phyloP scores from a whole-genome alignment of 2,329 filamentous ascomycete species.

The Calonectria pteridis region DNA sequence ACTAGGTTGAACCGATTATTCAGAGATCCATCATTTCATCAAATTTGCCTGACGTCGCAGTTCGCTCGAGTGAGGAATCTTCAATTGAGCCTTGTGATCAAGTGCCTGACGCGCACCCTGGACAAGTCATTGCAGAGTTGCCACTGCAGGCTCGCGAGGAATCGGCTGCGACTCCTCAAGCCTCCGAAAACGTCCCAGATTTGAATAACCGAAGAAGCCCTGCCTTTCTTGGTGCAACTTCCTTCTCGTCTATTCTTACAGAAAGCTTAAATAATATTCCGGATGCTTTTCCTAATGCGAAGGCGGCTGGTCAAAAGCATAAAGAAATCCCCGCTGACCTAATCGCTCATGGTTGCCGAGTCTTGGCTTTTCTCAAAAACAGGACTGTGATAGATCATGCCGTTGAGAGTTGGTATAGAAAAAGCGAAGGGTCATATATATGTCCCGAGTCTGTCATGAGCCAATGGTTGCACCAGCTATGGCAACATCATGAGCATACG shows the following conservation, averaged over 20 bases:
- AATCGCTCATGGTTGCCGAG: not conserved
- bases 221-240: not conserved
- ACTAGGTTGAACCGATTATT: not conserved
- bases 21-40: not conserved
- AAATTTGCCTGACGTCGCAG: not conserved
- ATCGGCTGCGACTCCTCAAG: not conserved
- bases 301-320: not conserved
- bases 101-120: not conserved
- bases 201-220: not conserved
- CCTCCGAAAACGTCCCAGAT: not conserved
- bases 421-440: constrained; percentile 3
- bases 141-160: not conserved
- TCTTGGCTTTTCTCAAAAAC: not conserved
- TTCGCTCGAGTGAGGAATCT: not conserved
- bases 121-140: not conserved
- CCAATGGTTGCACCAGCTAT: constrained; percentile 1
- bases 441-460: constrained; percentile 12
- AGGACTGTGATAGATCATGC: not conserved
- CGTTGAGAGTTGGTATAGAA: constrained; percentile 9
- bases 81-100: not conserved
- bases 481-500: not conserved
- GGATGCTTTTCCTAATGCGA: not conserved
- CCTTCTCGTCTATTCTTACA: not conserved
- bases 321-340: not conserved
- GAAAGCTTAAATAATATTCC: not conserved